phyloP scores from a whole-genome alignment of 2,329 filamentous ascomycete species.

The Colletotrichum scovillei region DNA sequence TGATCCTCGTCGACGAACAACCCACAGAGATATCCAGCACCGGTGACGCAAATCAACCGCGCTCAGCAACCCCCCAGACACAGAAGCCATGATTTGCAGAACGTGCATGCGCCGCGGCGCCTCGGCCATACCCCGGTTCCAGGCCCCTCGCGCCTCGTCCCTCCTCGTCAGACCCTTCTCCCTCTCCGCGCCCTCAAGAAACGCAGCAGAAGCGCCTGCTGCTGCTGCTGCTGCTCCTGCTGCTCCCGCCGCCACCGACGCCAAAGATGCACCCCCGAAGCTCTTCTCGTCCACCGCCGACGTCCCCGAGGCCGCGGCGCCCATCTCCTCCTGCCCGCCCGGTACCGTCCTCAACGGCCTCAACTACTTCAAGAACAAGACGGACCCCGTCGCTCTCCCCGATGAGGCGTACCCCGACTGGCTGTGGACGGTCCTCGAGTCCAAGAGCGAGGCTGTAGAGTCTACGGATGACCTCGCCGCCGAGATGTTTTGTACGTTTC shows the following conservation, averaged over 20 bases:
- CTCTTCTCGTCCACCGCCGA: constrained; percentile 47
- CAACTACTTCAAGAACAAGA: constrained; percentile 80
- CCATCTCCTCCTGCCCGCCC: constrained; percentile 67
- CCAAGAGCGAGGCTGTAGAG: constrained; percentile 64
- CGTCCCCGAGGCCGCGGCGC: constrained; percentile 42
- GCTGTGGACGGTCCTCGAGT: constrained; percentile 80
- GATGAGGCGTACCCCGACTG: constrained; percentile 84
- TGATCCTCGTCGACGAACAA: neutral
- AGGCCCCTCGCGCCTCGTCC: constrained; percentile 28
- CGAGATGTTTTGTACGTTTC: constrained; percentile 81
- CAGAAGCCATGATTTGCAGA: constrained; percentile 51
- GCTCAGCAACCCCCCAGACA: neutral
- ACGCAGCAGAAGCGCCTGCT: constrained; percentile 16
- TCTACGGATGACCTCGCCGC: constrained; percentile 67
- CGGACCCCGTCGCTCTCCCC: constrained; percentile 78
- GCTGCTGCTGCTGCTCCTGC: constrained; percentile 31
- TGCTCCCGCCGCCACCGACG: constrained; percentile 40
- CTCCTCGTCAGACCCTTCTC: constrained; percentile 52
- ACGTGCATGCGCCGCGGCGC: constrained; percentile 61
- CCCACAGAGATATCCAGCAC: neutral
- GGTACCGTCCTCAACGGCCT: constrained; percentile 79
- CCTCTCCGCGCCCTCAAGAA: constrained; percentile 42
- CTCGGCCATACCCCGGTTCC: constrained; percentile 47
- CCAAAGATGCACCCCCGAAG: constrained; percentile 39
- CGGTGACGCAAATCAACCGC: neutral